A percentile compares a stretch with the other conserved stretches of the same genome.
These are phyloP conservation scores for Cladophialophora carrionii DNA, from an alignment of 2,329 filamentous ascomycete genomes.

Conservation along the genomic window DNA sequence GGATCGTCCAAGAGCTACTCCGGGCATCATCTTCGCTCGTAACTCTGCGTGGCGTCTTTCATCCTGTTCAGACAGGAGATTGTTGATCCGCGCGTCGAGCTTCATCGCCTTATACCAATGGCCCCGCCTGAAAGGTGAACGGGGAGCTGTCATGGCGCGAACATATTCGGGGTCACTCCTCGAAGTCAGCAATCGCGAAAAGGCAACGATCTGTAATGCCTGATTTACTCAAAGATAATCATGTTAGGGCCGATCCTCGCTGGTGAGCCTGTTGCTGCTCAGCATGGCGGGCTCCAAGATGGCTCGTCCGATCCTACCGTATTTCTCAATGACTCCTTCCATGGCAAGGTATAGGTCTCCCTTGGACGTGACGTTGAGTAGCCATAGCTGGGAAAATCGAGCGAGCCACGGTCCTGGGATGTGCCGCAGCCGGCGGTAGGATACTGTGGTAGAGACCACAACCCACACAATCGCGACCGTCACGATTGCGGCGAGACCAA, in stretches of 20 bases:
- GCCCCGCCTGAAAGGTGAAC: conserved; percentile 15
- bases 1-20: conserved; percentile 16
- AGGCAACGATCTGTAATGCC: background rate
- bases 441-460: background rate
- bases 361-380: conserved; percentile 4
- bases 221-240: conserved; percentile 13
- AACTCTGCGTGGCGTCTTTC: conserved; percentile 23
- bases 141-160: conserved; percentile 17
- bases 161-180: conserved; percentile 20
- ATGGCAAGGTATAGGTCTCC: conserved; percentile 11
- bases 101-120: conserved; percentile 25
- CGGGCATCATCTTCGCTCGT: conserved; percentile 24
- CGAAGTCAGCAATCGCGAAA: background rate
- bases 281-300: background rate
- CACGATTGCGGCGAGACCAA: background rate
- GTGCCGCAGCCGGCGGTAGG: conserved; percentile 8
- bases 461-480: background rate
- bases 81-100: conserved; percentile 26
- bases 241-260: conserved; percentile 22
- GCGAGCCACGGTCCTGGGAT: conserved; percentile 8
- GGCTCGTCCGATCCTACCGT: background rate
- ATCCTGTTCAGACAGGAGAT: conserved; percentile 27
- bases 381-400: conserved; percentile 16
- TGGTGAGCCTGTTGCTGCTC: conserved; percentile 30
- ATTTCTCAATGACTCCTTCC: conserved; percentile 2